Conservation (phyloP, 805 yeast genomes). For the Wickerhamomyces bisporus region DNA sequence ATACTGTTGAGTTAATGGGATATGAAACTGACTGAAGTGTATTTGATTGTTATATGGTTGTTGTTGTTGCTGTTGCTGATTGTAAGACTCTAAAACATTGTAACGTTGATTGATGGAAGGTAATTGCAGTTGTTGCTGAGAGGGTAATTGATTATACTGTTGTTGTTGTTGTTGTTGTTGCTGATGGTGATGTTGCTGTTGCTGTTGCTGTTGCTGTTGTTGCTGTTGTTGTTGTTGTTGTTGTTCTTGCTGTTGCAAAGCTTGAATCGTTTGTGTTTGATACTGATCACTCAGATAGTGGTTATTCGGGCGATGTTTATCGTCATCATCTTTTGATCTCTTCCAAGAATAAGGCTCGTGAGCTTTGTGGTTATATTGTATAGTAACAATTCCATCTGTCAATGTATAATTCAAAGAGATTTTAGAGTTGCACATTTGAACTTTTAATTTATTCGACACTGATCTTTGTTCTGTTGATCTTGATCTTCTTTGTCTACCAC, state of each 20-base stretch:
- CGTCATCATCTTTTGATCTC: conserved; percentile 2
- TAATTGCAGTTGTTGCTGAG: background rate
- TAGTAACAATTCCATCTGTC: conserved; percentile 30
- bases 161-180: background rate
- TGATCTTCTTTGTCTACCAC: conserved; percentile 36
- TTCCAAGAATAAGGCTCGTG: conserved; percentile 35
- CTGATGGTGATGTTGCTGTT: background rate
- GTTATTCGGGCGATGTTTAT: background rate
- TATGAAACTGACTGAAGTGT: background rate
- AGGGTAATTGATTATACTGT: background rate
- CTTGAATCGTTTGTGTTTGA: conserved; percentile 11
- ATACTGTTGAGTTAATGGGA: conserved; percentile 1
- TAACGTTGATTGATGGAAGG: conserved; percentile 1
- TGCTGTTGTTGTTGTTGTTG: conserved; percentile 6
- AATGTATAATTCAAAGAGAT: conserved; percentile 35
- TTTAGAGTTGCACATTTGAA: conserved; percentile 36
- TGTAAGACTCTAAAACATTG: background rate
- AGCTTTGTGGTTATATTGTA: conserved; percentile 35
- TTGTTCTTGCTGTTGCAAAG: conserved; percentile 8
- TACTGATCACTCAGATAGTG: conserved; percentile 4
- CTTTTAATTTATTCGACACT: conserved; percentile 35
- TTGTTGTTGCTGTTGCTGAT: background rate
- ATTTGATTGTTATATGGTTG: background rate
- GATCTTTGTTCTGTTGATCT: conserved; percentile 34
- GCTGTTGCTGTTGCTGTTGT: conserved; percentile 5